Evolutionary conservation across 1,284 basidiomycete species (phyloP).

Genomic region (Trichosporon sp.): DNA sequence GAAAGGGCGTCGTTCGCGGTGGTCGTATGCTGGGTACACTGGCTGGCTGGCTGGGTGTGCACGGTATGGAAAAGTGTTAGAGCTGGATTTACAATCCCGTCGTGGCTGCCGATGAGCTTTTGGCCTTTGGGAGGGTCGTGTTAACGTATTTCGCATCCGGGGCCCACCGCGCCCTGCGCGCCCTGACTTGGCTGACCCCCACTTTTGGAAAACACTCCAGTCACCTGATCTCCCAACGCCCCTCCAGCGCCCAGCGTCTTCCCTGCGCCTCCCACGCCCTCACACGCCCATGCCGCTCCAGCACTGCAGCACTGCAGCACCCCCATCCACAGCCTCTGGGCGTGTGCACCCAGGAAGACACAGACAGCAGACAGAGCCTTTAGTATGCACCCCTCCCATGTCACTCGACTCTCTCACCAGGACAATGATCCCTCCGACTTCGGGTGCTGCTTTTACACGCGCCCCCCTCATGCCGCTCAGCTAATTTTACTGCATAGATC

Average conservation of each 20-base stretch:
- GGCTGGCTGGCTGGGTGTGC: too few relatives aligned
- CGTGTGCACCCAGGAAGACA: background rate
- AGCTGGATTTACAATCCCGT: conserved; percentile 17
- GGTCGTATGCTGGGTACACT: too few relatives aligned
- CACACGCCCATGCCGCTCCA: background rate
- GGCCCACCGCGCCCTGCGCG: background rate
- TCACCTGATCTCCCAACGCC: background rate
- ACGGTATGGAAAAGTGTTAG: conserved; percentile 10
- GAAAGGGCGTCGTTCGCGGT: too few relatives aligned
- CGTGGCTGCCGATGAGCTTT: background rate
- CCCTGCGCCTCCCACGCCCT: background rate
- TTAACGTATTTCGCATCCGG: conserved; percentile 13
- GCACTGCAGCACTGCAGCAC: too few relatives aligned
- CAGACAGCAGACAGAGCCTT: background rate
- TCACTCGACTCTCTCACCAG: background rate
- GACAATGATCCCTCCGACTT: background rate
- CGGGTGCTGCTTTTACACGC: background rate
- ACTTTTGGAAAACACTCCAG: conserved; percentile 15
- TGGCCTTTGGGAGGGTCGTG: background rate
- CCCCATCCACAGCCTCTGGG: too few relatives aligned
- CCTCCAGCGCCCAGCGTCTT: background rate
- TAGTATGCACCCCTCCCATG: background rate
- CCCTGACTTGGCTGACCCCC: background rate
- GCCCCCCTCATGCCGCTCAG: too few relatives aligned
- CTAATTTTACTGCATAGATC: too few relatives aligned